These are phyloP conservation scores for Hygrophorus pudorinus DNA, from an alignment of 768 basidiomycete genomes.

Conservation along the genomic window DNA sequence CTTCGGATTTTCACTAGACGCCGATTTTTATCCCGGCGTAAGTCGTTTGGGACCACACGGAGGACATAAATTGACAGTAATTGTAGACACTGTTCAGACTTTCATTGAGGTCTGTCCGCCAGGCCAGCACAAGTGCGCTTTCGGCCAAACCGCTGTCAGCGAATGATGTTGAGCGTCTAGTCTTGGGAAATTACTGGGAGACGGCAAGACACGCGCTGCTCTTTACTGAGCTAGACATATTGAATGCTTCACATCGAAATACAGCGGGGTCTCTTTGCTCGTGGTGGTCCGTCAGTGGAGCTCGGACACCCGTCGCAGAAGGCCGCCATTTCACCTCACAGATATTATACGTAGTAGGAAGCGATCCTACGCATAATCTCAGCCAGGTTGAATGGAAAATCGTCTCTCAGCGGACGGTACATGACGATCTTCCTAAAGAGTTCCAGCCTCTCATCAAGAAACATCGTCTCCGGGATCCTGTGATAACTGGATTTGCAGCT, in stretches of 20 bases:
- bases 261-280: background rate
- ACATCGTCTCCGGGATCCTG: conserved; percentile 20
- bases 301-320: background rate
- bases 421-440: conserved; percentile 4
- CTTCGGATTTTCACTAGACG: conserved; percentile 25
- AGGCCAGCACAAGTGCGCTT: conserved; percentile 15
- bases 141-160: conserved; percentile 16
- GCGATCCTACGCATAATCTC: background rate
- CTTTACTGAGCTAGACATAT: conserved; percentile 26
- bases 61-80: background rate
- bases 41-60: conserved; percentile 9
- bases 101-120: conserved; percentile 26
- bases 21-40: conserved; percentile 29
- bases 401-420: conserved; percentile 6
- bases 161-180: conserved; percentile 12
- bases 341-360: background rate
- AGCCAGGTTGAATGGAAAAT: background rate
- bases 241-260: conserved; percentile 19
- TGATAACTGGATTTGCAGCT: conserved; percentile 24
- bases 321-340: background rate
- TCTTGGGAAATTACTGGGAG: conserved; percentile 22
- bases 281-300: too few species aligned
- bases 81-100: conserved; percentile 37
- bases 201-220: conserved; percentile 28
- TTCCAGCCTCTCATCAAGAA: conserved; percentile 6